These are phyloP conservation scores for Gossypium trilobum DNA, from an alignment of 441 rosid genomes.

Conservation along the genomic window DNA sequence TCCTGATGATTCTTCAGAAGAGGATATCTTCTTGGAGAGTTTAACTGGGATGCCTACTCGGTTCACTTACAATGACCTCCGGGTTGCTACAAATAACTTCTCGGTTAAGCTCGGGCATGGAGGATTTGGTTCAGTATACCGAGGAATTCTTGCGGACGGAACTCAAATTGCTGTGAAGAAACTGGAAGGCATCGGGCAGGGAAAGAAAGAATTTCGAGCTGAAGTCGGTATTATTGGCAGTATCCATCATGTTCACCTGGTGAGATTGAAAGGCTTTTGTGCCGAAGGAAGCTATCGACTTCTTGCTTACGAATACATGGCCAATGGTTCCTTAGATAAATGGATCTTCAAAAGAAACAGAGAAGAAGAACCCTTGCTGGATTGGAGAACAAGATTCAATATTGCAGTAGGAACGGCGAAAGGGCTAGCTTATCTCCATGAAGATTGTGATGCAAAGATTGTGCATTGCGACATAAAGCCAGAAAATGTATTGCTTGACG, in stretches of 20 bases:
- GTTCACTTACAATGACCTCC: slow-evolving; percentile 66
- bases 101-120: slow-evolving; percentile 78
- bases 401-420: slow-evolving; percentile 87
- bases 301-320: slow-evolving; percentile 78
- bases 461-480: slow-evolving; percentile 92
- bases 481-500: slow-evolving; percentile 81
- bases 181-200: slow-evolving; percentile 86
- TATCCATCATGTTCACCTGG: slow-evolving; percentile 86
- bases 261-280: slow-evolving; percentile 72
- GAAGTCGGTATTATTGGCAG: slow-evolving; percentile 89
- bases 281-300: slow-evolving; percentile 79
- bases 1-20: slow-evolving; percentile 50
- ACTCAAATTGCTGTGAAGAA: slow-evolving; percentile 83
- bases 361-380: slow-evolving; percentile 31
- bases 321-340: slow-evolving; percentile 71
- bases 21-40: slow-evolving; percentile 59
- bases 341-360: slow-evolving; percentile 66
- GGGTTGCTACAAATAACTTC: slow-evolving; percentile 69
- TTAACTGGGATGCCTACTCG: slow-evolving; percentile 79
- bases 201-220: slow-evolving; percentile 88
- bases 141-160: slow-evolving; percentile 69
- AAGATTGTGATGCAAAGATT: slow-evolving; percentile 73
- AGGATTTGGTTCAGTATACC: slow-evolving; percentile 86
- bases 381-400: slow-evolving; percentile 71
- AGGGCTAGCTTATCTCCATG: slow-evolving; percentile 86